Conservation (phyloP, 345 rosid species). For the Eucalyptus regnans region DNA sequence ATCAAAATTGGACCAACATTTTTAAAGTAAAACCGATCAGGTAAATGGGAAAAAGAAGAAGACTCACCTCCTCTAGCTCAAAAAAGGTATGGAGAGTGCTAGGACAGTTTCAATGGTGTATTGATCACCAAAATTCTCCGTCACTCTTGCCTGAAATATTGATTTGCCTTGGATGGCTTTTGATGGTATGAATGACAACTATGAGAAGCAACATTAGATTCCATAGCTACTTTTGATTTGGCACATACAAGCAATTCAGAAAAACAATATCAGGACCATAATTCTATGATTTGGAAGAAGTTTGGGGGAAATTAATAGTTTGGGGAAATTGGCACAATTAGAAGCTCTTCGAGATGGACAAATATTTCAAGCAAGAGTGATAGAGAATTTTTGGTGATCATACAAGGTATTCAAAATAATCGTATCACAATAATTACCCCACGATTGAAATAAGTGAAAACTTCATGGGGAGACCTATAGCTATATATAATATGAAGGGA, state of each 20-base stretch:
- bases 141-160: constrained; percentile 66
- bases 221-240: not conserved
- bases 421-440: not conserved
- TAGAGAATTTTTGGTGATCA: not conserved
- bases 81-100: constrained; percentile 10
- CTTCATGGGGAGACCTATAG: not conserved
- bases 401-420: not conserved
- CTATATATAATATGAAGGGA: not conserved
- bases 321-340: not conserved
- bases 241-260: not conserved
- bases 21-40: not conserved
- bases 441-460: not conserved
- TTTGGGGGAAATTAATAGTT: not conserved
- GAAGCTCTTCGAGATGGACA: not conserved
- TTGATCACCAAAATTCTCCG: constrained; percentile 55
- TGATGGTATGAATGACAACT: constrained; percentile 16
- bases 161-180: constrained; percentile 45
- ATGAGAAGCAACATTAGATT: constrained; percentile 31
- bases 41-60: not conserved
- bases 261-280: not conserved
- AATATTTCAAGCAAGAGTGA: not conserved
- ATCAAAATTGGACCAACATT: not conserved
- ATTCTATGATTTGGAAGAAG: not conserved
- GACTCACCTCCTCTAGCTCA: constrained; percentile 28
- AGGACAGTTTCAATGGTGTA: constrained; percentile 58